Evolutionary conservation across 306 rosid species (phyloP).

Genomic region (Trifolium subterraneum): DNA sequence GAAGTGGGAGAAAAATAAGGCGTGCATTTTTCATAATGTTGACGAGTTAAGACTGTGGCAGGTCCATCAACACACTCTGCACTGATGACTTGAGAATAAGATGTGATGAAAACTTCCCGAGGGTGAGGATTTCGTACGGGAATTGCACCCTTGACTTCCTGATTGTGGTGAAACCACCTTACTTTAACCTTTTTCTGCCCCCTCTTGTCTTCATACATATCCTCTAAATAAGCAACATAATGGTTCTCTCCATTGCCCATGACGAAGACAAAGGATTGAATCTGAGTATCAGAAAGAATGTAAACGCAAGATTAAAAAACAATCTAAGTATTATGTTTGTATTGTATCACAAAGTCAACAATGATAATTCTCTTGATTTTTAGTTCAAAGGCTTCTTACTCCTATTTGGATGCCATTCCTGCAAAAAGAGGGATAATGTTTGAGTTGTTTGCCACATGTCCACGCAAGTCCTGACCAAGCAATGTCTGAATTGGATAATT

Average conservation of each 20-base stretch:
- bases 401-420: slow-evolving; percentile 87
- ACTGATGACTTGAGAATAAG: slow-evolving; percentile 90
- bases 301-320: slow-evolving; percentile 30
- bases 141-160: slow-evolving; percentile 85
- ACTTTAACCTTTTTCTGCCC: slow-evolving; percentile 94
- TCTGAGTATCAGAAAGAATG: slow-evolving; percentile 58
- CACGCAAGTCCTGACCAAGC: slow-evolving; percentile 94
- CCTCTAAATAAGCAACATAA: slow-evolving; percentile 91
- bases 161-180: slow-evolving; percentile 95
- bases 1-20: slow-evolving; percentile 67
- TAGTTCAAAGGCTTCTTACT: slow-evolving; percentile 57
- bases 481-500: slow-evolving; percentile 72
- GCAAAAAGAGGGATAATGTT: slow-evolving; percentile 82
- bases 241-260: slow-evolving; percentile 97
- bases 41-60: slow-evolving; percentile 81
- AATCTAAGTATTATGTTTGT: neutral
- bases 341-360: neutral
- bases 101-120: slow-evolving; percentile 89
- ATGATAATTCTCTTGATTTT: neutral
- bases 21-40: slow-evolving; percentile 75
- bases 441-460: slow-evolving; percentile 94
- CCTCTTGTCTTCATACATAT: slow-evolving; percentile 97
- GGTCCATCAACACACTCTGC: slow-evolving; percentile 99
- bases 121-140: slow-evolving; percentile 85
- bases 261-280: slow-evolving; percentile 89